Conservation (phyloP, 2,329 filamentous ascomycete species). For the Chaetomium olivaceum region DNA sequence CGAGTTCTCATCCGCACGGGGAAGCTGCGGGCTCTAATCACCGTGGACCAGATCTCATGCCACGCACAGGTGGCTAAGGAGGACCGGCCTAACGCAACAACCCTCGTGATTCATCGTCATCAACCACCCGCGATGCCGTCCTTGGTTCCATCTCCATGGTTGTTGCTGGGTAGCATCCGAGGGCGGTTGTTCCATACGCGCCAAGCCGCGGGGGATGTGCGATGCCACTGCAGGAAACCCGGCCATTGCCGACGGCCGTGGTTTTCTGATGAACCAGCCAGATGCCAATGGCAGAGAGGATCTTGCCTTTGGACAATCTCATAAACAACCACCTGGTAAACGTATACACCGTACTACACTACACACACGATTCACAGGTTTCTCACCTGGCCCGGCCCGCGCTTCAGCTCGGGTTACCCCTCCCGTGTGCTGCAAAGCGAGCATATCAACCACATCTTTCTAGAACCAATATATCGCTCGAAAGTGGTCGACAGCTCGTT, state of each 20-base stretch:
- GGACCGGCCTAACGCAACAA: not conserved
- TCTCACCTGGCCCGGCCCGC: not conserved
- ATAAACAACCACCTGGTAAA: not conserved
- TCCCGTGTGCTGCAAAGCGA: conserved; percentile 10
- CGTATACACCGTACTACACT: no score
- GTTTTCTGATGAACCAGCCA: not conserved
- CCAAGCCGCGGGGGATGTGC: conserved; percentile 4
- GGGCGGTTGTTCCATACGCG: conserved; percentile 1
- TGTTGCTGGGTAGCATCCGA: conserved; percentile 15
- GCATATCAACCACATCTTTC: conserved; percentile 9
- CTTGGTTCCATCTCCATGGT: not conserved
- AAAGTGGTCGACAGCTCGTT: not conserved
- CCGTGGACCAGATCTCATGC: not conserved
- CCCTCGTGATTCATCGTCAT: not conserved
- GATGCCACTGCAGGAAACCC: conserved; percentile 4
- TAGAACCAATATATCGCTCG: conserved; percentile 10
- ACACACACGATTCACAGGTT: not conserved
- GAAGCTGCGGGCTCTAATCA: not conserved
- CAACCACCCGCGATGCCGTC: not conserved
- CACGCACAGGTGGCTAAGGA: not conserved
- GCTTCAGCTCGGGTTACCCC: conserved; percentile 21
- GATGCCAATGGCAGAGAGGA: not conserved
- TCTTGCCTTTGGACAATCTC: not conserved
- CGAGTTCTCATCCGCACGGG: conserved; percentile 1
- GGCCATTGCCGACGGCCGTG: conserved; percentile 22